Evolutionary conservation across 805 yeast species (phyloP).

Genomic region (Ogataea philodendri): DNA sequence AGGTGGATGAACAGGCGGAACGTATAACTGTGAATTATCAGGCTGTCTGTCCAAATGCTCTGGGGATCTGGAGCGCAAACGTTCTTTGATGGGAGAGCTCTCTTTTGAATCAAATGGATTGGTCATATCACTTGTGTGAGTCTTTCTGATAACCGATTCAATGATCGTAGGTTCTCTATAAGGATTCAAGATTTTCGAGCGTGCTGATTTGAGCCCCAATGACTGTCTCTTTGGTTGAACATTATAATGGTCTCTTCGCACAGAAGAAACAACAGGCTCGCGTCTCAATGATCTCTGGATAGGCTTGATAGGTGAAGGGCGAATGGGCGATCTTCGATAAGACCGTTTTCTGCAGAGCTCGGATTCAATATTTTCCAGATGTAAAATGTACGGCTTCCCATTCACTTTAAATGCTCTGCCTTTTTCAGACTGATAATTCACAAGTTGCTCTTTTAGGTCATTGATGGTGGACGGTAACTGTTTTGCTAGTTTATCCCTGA

Average conservation of each 20-base stretch:
- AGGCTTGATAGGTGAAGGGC: conserved; percentile 1
- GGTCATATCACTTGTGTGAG: conserved; percentile 17
- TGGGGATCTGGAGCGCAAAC: conserved; percentile 1
- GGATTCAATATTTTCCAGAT: conserved; percentile 24
- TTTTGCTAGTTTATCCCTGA: conserved; percentile 64
- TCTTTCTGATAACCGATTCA: conserved; percentile 24
- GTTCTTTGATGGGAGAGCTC: conserved; percentile 20
- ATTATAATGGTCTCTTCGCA: neutral
- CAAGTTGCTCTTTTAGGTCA: conserved; percentile 47
- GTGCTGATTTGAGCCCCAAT: conserved; percentile 4
- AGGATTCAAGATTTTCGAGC: conserved; percentile 1
- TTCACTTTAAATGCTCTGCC: conserved; percentile 41
- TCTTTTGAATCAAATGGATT: conserved; percentile 30
- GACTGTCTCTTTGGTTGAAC: conserved; percentile 7
- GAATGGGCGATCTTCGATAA: conserved; percentile 19
- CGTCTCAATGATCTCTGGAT: neutral
- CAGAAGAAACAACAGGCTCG: neutral
- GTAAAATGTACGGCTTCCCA: conserved; percentile 47
- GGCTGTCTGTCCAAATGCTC: neutral
- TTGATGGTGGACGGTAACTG: conserved; percentile 63
- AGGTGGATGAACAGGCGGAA: conserved; percentile 19
- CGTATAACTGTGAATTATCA: no score
- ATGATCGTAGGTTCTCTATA: conserved; percentile 9
- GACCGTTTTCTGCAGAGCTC: conserved; percentile 17
- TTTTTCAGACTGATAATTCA: conserved; percentile 44